A percentile compares a stretch with the other conserved stretches of the same genome.
Evolutionary conservation across 176 grass and related monocot genomes (phyloP).

Genomic region (Ensete glaucum): DNA sequence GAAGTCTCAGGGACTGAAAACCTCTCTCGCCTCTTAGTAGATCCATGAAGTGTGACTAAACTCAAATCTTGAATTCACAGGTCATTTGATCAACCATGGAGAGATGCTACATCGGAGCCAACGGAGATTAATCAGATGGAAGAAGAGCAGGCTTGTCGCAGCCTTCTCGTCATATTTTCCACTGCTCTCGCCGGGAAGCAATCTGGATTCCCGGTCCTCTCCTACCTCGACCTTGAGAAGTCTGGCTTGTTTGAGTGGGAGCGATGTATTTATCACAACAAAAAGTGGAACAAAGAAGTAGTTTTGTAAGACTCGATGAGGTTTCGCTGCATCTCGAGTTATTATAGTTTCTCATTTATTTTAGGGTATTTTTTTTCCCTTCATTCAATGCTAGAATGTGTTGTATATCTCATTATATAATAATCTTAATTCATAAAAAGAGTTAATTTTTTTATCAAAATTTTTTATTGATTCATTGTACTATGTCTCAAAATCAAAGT

Average conservation of each 20-base stretch:
- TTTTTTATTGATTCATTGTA: too few species aligned
- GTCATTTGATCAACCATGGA: constrained; percentile 79
- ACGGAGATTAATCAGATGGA: constrained; percentile 47
- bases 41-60: not conserved
- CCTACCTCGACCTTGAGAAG: constrained; percentile 37
- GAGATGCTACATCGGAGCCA: constrained; percentile 24
- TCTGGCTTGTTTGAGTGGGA: constrained; percentile 51
- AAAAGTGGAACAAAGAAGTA: too few species aligned
- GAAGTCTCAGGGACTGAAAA: not conserved
- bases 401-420: too few species aligned
- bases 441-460: too few species aligned
- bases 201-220: constrained; percentile 30
- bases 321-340: too few species aligned
- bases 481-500: too few species aligned
- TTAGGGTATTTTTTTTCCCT: too few species aligned
- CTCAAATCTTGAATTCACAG: constrained; percentile 23
- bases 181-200: constrained; percentile 29
- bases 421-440: too few species aligned
- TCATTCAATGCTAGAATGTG: too few species aligned
- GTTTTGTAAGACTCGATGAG: too few species aligned
- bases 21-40: not conserved
- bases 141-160: constrained; percentile 66
- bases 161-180: constrained; percentile 53
- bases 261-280: constrained; percentile 8
- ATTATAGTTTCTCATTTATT: too few species aligned